These are phyloP conservation scores for Cornus suecica DNA, from an alignment of 148 eudicot genomes.

Conservation along the genomic window DNA sequence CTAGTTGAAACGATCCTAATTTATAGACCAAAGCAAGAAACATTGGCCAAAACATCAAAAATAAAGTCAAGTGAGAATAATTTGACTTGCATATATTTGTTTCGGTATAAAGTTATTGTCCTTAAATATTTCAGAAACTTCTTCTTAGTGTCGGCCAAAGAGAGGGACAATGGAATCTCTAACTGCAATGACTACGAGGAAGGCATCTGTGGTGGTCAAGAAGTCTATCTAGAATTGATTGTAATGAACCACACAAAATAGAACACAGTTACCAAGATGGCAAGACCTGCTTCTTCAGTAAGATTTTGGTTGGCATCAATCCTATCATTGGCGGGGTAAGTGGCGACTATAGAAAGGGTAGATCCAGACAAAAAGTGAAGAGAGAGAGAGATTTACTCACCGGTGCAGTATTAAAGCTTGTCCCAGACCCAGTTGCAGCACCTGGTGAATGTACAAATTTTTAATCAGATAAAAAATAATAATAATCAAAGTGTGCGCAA, in stretches of 20 bases:
- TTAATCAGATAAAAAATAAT: not conserved
- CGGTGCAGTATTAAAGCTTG: constrained; percentile 64
- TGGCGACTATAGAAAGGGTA: not conserved
- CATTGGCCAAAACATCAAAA: not conserved
- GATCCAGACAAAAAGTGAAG: not conserved
- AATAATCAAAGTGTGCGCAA: not conserved
- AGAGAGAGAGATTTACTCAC: constrained; percentile 41
- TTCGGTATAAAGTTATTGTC: not conserved
- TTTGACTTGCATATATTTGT: not conserved
- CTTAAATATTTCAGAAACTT: not conserved
- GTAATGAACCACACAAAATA: not conserved
- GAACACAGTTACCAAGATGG: not conserved
- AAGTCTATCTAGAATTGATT: not conserved
- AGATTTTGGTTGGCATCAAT: not conserved
- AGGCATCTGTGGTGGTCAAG: not conserved
- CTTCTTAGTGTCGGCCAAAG: not conserved
- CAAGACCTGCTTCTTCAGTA: not conserved
- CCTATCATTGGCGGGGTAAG: not conserved
- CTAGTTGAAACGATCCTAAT: not conserved
- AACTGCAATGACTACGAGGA: not conserved
- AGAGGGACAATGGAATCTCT: not conserved
- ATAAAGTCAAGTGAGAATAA: not conserved
- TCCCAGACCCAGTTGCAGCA: constrained; percentile 78
- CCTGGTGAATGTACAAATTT: constrained; percentile 37
- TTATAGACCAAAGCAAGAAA: not conserved